Conservation (phyloP, 306 rosid species). For the Vachellia pachyceras region DNA sequence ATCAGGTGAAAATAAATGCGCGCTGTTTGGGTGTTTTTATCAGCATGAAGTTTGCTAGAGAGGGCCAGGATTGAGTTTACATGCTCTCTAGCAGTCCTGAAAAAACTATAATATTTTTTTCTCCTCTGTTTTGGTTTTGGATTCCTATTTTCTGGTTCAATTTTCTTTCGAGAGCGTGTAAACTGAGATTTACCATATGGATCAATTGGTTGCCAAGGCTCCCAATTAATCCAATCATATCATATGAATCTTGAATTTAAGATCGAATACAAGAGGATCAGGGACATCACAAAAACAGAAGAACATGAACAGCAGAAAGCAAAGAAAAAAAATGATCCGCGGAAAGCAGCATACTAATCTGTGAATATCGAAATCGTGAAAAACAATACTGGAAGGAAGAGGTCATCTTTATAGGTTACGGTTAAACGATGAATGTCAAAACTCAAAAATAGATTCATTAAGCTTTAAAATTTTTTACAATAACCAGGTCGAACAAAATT, state of each 20-base stretch:
- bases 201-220: not conserved
- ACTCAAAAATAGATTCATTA: not conserved
- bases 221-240: not conserved
- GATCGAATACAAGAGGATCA: not conserved
- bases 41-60: not conserved
- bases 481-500: not conserved
- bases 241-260: not conserved
- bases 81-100: not conserved
- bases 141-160: not conserved
- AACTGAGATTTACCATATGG: not conserved
- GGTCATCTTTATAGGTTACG: not conserved
- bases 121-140: not conserved
- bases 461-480: not conserved
- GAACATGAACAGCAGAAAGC: not conserved
- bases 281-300: not conserved
- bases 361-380: not conserved
- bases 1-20: not conserved
- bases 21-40: not conserved
- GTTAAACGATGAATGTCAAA: not conserved
- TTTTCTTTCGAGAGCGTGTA: not conserved
- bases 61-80: not conserved
- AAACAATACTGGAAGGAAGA: not conserved
- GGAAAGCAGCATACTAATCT: not conserved
- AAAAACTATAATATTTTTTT: not conserved
- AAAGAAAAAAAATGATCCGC: not conserved